phyloP scores from a whole-genome alignment of 73 alveolate genomes.

The Paramecium bursaria region DNA sequence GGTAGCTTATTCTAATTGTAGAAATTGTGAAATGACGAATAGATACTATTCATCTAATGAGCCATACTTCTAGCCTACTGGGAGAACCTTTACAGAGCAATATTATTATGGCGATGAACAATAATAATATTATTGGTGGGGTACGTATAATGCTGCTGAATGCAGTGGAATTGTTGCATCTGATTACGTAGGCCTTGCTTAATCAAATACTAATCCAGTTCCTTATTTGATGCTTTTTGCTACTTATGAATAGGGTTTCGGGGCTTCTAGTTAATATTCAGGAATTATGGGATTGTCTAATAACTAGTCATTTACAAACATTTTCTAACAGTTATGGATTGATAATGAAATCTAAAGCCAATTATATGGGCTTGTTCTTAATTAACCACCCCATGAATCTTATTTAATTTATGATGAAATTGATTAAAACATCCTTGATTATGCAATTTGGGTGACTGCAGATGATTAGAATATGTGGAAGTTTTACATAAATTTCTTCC shows the following conservation, averaged over 20 bases:
- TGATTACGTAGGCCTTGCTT: not conserved
- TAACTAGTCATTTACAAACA: constrained; percentile 24
- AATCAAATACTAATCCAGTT: not conserved
- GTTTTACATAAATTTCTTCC: not conserved
- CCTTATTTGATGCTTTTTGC: constrained; percentile 53
- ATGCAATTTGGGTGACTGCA: constrained; percentile 34
- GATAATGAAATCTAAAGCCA: not conserved
- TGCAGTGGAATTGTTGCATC: constrained; percentile 37
- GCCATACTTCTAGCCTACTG: too few relatives aligned
- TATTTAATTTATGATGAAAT: constrained; percentile 14
- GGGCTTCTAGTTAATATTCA: not conserved
- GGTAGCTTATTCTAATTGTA: not conserved
- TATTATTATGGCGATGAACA: too few relatives aligned
- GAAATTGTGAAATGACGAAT: too few relatives aligned
- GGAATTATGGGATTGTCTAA: constrained; percentile 56
- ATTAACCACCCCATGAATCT: constrained; percentile 6
- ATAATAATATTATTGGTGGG: too few relatives aligned
- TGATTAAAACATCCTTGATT: not conserved
- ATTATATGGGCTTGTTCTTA: constrained; percentile 18
- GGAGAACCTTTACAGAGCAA: too few relatives aligned
- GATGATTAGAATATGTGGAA: constrained; percentile 52
- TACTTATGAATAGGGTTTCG: constrained; percentile 26
- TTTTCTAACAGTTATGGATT: not conserved
- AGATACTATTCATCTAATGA: too few relatives aligned
- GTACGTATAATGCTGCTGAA: too few relatives aligned